Evolutionary conservation across 2,329 filamentous ascomycete genomes (phyloP).

Genomic region (Neospermospora avenae): DNA sequence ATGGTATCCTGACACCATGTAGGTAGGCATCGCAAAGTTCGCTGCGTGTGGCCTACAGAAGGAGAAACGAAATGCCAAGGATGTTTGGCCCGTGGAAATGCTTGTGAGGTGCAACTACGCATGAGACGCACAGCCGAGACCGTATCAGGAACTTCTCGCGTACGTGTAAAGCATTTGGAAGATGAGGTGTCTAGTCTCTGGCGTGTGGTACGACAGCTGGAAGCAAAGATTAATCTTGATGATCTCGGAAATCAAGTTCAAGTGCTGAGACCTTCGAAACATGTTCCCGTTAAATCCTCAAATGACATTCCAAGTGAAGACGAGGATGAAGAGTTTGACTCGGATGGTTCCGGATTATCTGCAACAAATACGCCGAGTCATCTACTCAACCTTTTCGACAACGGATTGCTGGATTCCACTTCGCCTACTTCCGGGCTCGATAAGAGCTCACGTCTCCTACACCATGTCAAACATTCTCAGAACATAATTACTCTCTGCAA

Average conservation of each 20-base stretch:
- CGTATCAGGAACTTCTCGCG: neutral
- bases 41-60: conserved; percentile 8
- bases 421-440: neutral
- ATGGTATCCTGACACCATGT: neutral
- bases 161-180: conserved; percentile 3
- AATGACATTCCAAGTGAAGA: conserved; percentile 6
- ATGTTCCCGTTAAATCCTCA: neutral
- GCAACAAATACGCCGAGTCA: conserved; percentile 1
- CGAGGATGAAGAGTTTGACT: conserved; percentile 3
- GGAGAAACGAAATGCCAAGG: conserved; percentile 3
- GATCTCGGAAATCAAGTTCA: neutral
- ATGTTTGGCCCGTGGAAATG: conserved; percentile 1
- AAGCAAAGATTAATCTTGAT: conserved; percentile 1
- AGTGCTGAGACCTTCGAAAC: no score
- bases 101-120: conserved; percentile 4
- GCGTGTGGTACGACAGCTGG: conserved; percentile 1
- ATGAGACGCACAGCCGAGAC: conserved; percentile 4
- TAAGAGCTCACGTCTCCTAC: neutral
- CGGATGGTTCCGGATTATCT: conserved; percentile 4
- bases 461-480: neutral
- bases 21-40: conserved; percentile 10
- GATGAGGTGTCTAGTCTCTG: conserved; percentile 8
- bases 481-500: neutral
- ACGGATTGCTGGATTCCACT: conserved; percentile 1
- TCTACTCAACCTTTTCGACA: conserved; percentile 9